A percentile compares a stretch with the other conserved stretches of the same genome.
These are phyloP conservation scores for Neoboletus subvelutipes DNA, from an alignment of 768 basidiomycete genomes.

Conservation along the genomic window DNA sequence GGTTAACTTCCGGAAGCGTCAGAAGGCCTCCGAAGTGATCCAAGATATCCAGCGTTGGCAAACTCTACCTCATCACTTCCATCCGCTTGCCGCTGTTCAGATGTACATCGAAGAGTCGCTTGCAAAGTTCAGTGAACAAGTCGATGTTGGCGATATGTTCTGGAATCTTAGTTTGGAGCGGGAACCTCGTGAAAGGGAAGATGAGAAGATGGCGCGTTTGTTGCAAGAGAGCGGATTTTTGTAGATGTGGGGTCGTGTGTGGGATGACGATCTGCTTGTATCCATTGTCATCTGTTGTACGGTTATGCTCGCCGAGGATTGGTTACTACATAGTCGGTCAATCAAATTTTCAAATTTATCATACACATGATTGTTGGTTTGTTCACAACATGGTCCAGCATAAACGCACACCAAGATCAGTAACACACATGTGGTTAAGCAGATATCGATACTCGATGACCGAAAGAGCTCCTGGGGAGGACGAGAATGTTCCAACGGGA, in stretches of 20 bases:
- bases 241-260: slow-evolving; percentile 31
- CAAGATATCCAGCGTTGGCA: slow-evolving; percentile 97
- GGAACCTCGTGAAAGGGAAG: slow-evolving; percentile 93
- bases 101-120: slow-evolving; percentile 79
- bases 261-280: slow-evolving; percentile 7
- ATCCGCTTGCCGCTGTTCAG: slow-evolving; percentile 61
- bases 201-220: slow-evolving; percentile 92
- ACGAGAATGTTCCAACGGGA: neutral
- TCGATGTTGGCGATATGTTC: slow-evolving; percentile 70
- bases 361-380: neutral
- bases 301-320: slow-evolving; percentile 12
- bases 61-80: slow-evolving; percentile 84
- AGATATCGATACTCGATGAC: neutral
- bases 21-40: slow-evolving; percentile 95
- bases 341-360: neutral
- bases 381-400: neutral
- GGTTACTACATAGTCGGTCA: slow-evolving; percentile 12
- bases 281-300: slow-evolving; percentile 22
- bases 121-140: slow-evolving; percentile 63
- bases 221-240: slow-evolving; percentile 88
- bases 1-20: slow-evolving; percentile 95
- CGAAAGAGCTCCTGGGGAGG: neutral
- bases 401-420: neutral
- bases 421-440: neutral
- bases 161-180: slow-evolving; percentile 85